Percentiles rank a stretch among this genome's conserved stretches.
These are phyloP conservation scores for Wallacemonas sp. DNA, from an alignment of 208 protist species.

Conservation along the genomic window DNA sequence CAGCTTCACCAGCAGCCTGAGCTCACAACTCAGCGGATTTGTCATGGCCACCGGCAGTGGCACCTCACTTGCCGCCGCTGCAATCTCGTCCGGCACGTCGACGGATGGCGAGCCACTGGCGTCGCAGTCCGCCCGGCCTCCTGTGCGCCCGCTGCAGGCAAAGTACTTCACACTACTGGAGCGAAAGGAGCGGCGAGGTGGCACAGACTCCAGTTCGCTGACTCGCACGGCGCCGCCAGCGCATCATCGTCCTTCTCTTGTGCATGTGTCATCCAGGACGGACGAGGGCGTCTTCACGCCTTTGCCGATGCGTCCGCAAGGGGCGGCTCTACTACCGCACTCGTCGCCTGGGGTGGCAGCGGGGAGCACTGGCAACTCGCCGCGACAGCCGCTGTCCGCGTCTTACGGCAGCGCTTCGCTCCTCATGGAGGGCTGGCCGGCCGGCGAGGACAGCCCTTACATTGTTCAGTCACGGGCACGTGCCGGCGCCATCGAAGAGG, in stretches of 20 bases:
- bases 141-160: neutral
- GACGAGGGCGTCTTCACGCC: too few relatives aligned
- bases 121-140: neutral
- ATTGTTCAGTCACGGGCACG: too few relatives aligned
- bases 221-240: neutral
- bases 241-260: neutral
- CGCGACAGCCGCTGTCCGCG: too few relatives aligned
- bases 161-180: neutral
- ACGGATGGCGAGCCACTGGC: too few relatives aligned
- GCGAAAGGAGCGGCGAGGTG: neutral
- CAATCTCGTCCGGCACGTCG: too few relatives aligned
- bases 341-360: too few relatives aligned
- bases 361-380: neutral
- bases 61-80: too few relatives aligned
- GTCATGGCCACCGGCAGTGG: neutral
- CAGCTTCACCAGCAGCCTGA: neutral
- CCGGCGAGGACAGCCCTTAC: neutral
- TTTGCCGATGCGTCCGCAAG: too few relatives aligned
- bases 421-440: neutral
- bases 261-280: neutral
- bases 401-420: neutral
- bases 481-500: too few relatives aligned
- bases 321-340: too few relatives aligned
- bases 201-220: too few relatives aligned
- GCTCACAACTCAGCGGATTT: neutral